Conservation (phyloP, 2,329 filamentous ascomycete genomes). For the Hypoxylon sp. region DNA sequence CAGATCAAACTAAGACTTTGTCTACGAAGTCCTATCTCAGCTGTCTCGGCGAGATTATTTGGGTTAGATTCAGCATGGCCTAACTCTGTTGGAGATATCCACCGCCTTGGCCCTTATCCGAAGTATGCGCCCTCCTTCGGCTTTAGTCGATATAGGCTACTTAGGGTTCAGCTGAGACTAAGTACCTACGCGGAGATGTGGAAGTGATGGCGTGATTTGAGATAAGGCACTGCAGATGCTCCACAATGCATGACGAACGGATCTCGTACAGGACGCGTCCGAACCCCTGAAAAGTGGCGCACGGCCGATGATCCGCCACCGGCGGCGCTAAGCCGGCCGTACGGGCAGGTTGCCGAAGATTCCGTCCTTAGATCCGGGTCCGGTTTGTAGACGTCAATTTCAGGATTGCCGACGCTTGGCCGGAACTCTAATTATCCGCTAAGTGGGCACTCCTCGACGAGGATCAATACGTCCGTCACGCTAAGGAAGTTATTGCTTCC, state of each 20-base stretch:
- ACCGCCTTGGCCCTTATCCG: conserved; percentile 8
- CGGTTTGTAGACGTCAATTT: neutral
- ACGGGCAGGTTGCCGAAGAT: conserved; percentile 3
- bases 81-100: neutral
- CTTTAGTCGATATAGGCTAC: neutral
- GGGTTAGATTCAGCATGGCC: neutral
- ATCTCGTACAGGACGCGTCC: neutral
- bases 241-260: neutral
- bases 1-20: neutral
- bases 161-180: neutral
- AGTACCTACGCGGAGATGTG: neutral
- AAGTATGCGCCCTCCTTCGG: neutral
- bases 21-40: neutral
- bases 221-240: neutral
- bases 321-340: neutral
- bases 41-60: neutral
- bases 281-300: conserved; percentile 11
- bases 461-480: neutral
- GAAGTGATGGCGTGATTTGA: neutral
- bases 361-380: conserved; percentile 2
- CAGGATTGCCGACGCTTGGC: neutral
- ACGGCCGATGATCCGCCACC: conserved; percentile 8
- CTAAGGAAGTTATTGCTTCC: neutral
- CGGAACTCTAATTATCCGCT: neutral
- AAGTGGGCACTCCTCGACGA: neutral